phyloP scores from a whole-genome alignment of 2,329 filamentous ascomycete species.

The Ilyonectria mors-panacis region DNA sequence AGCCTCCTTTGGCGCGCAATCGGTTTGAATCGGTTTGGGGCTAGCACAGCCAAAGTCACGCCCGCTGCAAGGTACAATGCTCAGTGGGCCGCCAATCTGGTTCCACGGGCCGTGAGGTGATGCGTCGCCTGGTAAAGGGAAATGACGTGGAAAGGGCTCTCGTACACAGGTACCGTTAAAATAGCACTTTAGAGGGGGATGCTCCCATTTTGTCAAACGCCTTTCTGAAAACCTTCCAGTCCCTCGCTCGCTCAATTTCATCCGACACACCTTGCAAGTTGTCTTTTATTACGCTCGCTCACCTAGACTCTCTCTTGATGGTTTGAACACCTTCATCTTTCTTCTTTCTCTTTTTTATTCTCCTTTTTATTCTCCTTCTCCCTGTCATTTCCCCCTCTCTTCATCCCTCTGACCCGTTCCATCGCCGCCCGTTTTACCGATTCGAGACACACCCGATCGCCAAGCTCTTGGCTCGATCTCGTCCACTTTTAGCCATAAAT shows the following conservation, averaged over 20 bases:
- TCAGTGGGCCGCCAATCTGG: background rate
- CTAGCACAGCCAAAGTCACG: background rate
- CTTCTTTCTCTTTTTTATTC: no score
- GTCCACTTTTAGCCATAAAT: background rate
- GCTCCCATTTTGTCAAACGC: background rate
- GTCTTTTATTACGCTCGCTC: background rate
- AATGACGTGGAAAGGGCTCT: no score
- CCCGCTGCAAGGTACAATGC: background rate
- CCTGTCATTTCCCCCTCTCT: background rate
- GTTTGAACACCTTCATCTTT: background rate
- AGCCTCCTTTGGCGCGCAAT: background rate
- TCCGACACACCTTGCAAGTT: background rate
- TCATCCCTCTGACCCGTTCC: background rate
- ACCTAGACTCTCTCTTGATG: background rate
- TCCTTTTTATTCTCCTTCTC: no score
- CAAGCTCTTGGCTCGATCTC: background rate
- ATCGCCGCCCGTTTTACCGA: background rate
- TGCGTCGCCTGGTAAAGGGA: no score
- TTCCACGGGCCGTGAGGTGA: background rate
- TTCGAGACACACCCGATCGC: background rate
- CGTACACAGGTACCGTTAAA: background rate
- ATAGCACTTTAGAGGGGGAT: background rate
- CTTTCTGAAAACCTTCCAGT: background rate
- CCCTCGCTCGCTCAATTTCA: slow-evolving; percentile 12
- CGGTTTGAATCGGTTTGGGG: background rate